Conservation (phyloP, 345 rosid genomes). For the Limnanthes douglasii region DNA sequence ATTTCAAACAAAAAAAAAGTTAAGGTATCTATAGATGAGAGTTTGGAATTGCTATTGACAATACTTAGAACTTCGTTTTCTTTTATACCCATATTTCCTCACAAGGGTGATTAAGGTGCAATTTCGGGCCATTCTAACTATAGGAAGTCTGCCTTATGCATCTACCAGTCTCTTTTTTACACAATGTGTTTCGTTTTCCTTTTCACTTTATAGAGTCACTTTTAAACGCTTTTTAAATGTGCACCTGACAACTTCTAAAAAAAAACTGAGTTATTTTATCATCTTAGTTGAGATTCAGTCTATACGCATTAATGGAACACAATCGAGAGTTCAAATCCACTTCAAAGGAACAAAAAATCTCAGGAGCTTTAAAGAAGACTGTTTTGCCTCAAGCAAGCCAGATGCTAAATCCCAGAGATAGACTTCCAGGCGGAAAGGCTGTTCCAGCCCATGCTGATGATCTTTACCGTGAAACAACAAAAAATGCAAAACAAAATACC, state of each 20-base stretch:
- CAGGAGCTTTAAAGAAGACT: conserved; percentile 15
- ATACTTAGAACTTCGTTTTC: too few species aligned
- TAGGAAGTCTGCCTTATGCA: too few species aligned
- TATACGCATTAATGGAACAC: conserved; percentile 23
- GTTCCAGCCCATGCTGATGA: conserved; percentile 28
- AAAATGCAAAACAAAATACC: conserved; percentile 20
- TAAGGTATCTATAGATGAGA: too few species aligned
- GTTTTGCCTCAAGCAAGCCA: conserved; percentile 11
- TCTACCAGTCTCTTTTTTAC: too few species aligned
- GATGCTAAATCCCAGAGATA: conserved; percentile 18
- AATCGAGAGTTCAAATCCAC: conserved; percentile 17
- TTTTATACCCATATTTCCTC: too few species aligned
- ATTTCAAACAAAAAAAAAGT: too few species aligned
- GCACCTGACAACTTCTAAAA: not conserved
- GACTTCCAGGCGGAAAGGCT: conserved; percentile 25
- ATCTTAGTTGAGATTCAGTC: conserved; percentile 3
- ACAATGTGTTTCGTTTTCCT: too few species aligned
- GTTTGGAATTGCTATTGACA: too few species aligned
- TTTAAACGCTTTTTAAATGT: not conserved
- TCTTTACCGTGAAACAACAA: conserved; percentile 27
- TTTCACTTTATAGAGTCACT: too few species aligned
- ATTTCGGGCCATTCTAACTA: too few species aligned
- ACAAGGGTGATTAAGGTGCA: too few species aligned
- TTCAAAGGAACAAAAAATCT: conserved; percentile 16
- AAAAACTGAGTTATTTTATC: conserved; percentile 1